These are phyloP conservation scores for Podila verticillata DNA, from an alignment of 192 early-diverging fungal species.

Conservation along the genomic window DNA sequence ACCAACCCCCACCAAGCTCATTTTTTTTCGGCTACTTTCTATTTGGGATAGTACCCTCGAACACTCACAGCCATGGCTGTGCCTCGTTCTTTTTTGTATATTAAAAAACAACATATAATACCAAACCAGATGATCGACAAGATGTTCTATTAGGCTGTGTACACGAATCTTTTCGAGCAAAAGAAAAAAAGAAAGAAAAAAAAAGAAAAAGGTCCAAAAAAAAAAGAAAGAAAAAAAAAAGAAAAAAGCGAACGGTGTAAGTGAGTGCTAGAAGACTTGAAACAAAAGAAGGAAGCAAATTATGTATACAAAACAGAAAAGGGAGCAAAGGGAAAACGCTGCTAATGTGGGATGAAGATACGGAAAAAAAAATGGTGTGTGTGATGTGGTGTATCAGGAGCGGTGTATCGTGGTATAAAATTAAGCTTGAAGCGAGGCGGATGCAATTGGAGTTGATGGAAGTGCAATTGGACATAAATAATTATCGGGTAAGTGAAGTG, in stretches of 20 bases:
- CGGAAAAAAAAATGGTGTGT: not conserved
- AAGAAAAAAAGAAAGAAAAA: not conserved
- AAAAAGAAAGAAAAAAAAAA: not conserved
- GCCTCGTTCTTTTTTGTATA: too few relatives aligned
- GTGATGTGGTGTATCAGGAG: too few relatives aligned
- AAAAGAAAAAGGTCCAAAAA: not conserved
- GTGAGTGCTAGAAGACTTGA: not conserved
- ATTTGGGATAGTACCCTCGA: too few relatives aligned
- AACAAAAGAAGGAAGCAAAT: constrained; percentile 4
- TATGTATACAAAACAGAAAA: not conserved
- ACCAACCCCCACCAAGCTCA: not conserved
- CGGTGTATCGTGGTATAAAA: too few relatives aligned
- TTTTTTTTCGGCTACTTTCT: not conserved
- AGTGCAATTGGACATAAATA: not conserved
- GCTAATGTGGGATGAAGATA: not conserved
- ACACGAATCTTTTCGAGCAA: not conserved
- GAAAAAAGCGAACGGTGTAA: not conserved
- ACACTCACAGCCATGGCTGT: too few relatives aligned
- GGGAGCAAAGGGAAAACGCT: not conserved
- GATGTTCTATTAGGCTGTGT: not conserved
- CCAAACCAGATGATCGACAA: not conserved
- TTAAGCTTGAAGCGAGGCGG: too few relatives aligned
- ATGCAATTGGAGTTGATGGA: too few relatives aligned
- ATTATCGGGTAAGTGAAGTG: not conserved
- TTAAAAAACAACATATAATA: not conserved